Evolutionary conservation across 257 asterid genomes (phyloP).

Genomic region (Solanum peruvianum): DNA sequence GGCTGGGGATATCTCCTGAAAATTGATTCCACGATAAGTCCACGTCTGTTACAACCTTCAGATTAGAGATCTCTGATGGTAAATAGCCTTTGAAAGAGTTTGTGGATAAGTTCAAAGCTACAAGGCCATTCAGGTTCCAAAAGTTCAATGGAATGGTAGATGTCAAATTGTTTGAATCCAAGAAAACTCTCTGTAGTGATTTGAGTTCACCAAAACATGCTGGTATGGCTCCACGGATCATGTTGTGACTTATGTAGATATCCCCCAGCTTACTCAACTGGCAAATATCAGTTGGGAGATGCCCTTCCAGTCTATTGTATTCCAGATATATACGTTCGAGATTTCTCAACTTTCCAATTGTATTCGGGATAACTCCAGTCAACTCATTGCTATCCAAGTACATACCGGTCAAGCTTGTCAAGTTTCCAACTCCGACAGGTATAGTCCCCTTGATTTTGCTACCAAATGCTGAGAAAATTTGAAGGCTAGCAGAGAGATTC

Average conservation of each 20-base stretch:
- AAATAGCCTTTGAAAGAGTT: background rate
- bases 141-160: background rate
- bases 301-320: background rate
- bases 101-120: background rate
- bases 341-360: background rate
- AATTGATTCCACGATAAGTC: background rate
- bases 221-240: background rate
- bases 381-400: background rate
- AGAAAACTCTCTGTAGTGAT: background rate
- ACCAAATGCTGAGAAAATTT: background rate
- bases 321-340: background rate
- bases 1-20: background rate
- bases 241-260: background rate
- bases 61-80: background rate
- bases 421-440: background rate
- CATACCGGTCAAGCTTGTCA: background rate
- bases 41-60: background rate
- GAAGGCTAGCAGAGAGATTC: background rate
- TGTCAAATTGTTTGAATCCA: background rate
- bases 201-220: background rate
- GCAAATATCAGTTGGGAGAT: background rate
- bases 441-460: background rate
- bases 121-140: background rate
- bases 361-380: background rate
- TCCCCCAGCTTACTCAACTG: background rate